These are phyloP conservation scores for Globisporangium spiculum DNA, from an alignment of 352 stramenopile genomes.

Conservation along the genomic window DNA sequence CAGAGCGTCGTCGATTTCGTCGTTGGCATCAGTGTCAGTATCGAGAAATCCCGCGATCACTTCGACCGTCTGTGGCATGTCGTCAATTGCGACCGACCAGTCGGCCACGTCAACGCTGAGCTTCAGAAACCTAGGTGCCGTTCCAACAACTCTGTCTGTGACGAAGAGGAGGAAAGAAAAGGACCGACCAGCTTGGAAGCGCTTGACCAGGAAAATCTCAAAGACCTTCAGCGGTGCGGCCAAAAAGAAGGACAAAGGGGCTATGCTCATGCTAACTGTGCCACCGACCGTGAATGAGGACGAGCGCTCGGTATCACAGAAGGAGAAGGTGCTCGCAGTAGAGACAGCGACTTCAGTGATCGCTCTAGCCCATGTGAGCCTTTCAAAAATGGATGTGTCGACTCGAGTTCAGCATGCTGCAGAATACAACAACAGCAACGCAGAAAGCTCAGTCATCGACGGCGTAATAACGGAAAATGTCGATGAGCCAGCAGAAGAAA, in stretches of 20 bases:
- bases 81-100: background rate
- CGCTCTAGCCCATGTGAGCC: background rate
- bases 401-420: background rate
- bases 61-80: background rate
- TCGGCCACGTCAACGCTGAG: constrained; percentile 8
- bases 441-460: background rate
- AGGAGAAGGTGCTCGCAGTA: background rate
- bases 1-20: constrained; percentile 1
- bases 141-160: background rate
- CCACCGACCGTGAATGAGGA: background rate
- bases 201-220: constrained; percentile 13
- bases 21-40: background rate
- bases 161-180: background rate
- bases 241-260: constrained; percentile 5
- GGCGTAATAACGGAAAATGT: background rate
- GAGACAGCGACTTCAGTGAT: background rate
- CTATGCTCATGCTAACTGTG: background rate
- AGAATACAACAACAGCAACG: background rate
- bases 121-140: background rate
- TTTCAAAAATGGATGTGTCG: background rate
- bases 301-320: background rate
- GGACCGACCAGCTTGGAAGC: constrained; percentile 14
- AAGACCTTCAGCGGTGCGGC: constrained; percentile 3
- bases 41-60: background rate
- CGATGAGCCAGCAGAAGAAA: background rate